A percentile compares a stretch with the other conserved stretches of the same genome.
These are phyloP conservation scores for Claviceps quebecensis DNA, from an alignment of 2,329 filamentous ascomycete genomes.

Conservation along the genomic window DNA sequence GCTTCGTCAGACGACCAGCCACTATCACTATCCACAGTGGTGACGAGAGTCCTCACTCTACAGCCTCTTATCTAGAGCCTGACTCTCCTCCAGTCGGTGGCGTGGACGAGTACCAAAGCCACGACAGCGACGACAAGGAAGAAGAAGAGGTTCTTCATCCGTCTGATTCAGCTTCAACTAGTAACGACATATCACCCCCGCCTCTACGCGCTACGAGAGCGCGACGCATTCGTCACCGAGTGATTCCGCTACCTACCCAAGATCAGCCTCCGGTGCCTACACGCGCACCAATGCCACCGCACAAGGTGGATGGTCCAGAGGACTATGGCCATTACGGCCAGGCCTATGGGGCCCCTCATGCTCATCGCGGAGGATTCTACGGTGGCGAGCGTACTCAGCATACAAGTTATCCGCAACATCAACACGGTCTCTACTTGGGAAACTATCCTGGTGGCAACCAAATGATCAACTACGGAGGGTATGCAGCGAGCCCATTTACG, in stretches of 20 bases:
- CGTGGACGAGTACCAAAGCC: conserved; percentile 27
- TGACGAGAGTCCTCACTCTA: conserved; percentile 18
- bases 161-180: conserved; percentile 43
- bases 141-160: conserved; percentile 37
- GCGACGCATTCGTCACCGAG: conserved; percentile 19
- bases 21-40: conserved; percentile 13
- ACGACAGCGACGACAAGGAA: not conserved
- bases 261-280: conserved; percentile 21
- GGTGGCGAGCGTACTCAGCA: conserved; percentile 13
- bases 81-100: conserved; percentile 20
- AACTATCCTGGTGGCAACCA: conserved; percentile 24
- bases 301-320: conserved; percentile 51
- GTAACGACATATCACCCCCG: conserved; percentile 18
- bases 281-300: conserved; percentile 33
- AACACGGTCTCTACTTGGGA: conserved; percentile 30
- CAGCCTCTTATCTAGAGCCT: conserved; percentile 19
- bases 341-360: conserved; percentile 9
- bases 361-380: conserved; percentile 16
- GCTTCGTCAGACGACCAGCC: conserved; percentile 15
- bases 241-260: conserved; percentile 22
- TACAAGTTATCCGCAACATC: conserved; percentile 32
- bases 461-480: conserved; percentile 33
- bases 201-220: conserved; percentile 9
- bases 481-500: conserved; percentile 28
- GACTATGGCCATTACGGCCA: conserved; percentile 34